Conservation (phyloP, 169 alveolate species). For the Plasmodium vivax region DNA sequence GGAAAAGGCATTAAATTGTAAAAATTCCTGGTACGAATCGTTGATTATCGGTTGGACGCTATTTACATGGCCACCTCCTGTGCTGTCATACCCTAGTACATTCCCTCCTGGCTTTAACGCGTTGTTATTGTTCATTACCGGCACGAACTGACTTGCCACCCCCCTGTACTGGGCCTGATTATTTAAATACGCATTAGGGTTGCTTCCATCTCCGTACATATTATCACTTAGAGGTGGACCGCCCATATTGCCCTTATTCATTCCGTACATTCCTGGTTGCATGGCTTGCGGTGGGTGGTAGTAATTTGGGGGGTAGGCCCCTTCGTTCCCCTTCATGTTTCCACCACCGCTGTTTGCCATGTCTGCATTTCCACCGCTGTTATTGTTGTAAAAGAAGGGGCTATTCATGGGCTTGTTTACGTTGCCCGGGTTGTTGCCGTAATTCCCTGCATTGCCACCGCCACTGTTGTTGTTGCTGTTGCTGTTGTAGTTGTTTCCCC, state of each 20-base stretch:
- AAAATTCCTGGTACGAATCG: conserved; percentile 69
- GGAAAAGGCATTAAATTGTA: conserved; percentile 73
- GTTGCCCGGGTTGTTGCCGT: conserved; percentile 27
- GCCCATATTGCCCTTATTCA: conserved; percentile 9
- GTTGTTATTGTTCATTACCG: neutral
- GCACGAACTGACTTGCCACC: conserved; percentile 29
- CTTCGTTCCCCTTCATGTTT: conserved; percentile 31
- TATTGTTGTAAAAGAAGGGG: conserved; percentile 40
- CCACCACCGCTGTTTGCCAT: neutral
- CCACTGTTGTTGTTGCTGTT: neutral
- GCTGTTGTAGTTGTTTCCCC: conserved; percentile 35
- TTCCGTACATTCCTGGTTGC: conserved; percentile 23
- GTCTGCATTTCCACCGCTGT: neutral
- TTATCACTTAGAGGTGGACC: conserved; percentile 20
- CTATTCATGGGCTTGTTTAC: conserved; percentile 51
- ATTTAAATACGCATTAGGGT: conserved; percentile 29
- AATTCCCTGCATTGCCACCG: conserved; percentile 1
- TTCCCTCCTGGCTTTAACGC: conserved; percentile 15
- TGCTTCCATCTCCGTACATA: conserved; percentile 36
- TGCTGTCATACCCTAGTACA: conserved; percentile 46
- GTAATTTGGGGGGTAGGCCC: conserved; percentile 27
- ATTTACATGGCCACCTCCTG: conserved; percentile 15
- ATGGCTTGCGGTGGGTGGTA: conserved; percentile 23
- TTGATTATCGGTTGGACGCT: conserved; percentile 48
- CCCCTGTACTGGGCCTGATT: conserved; percentile 25